Evolutionary conservation across 2,329 filamentous ascomycete genomes (phyloP), one percentile per base, ranked within the genome.

Genomic region (Phaeophleospora eucalypticola): DNA sequence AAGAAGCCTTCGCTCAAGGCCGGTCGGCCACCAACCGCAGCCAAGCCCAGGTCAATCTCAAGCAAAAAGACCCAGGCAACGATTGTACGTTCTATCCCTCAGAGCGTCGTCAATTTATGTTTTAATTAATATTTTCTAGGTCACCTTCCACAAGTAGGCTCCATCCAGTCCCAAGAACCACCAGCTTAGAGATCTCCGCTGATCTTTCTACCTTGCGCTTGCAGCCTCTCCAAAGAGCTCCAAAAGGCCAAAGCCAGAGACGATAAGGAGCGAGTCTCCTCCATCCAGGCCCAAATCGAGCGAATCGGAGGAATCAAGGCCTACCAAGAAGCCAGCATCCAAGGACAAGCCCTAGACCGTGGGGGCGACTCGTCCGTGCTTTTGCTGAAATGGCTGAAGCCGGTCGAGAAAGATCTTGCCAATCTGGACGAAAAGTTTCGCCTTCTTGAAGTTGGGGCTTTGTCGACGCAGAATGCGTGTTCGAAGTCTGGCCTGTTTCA

Each of bases 371-470:
- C 80, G 1, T 82, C 78, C 51, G 76, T 73, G 44, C 63, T 81
- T 4, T 68, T 84, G 3, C 68, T 84, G 36, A 70, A 80, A 49
- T 84, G 81, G 81, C 67, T 84, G 21, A 12, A 49, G 15, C 45
- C 41, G 3, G n/a, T 49, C 16, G 41, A 34, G 41, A 10, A 33
- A 3, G 32, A 41, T 16, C 21, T 45, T 12, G 29, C 38, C 19
- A 37, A 20, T 4, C 8, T 37, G 0, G 41, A 4, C 10, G 41
- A 3, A 16, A 58, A 67, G 63, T 66, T 88, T 33, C 79, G 76
- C 16, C 81, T 97, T 71, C 81, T 98, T 4, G 93, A 98, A 68
- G 83, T 98, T 41, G 93, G 93, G 6, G 86, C 90, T 1, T 72
- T 98, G 43, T 94, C 88, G 57, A 86, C 83, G 2, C 78, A 79